Percentiles rank a stretch among this genome's conserved stretches.
Conservation (phyloP, 2,329 filamentous ascomycete species). For the Teratosphaeria destructans region DNA sequence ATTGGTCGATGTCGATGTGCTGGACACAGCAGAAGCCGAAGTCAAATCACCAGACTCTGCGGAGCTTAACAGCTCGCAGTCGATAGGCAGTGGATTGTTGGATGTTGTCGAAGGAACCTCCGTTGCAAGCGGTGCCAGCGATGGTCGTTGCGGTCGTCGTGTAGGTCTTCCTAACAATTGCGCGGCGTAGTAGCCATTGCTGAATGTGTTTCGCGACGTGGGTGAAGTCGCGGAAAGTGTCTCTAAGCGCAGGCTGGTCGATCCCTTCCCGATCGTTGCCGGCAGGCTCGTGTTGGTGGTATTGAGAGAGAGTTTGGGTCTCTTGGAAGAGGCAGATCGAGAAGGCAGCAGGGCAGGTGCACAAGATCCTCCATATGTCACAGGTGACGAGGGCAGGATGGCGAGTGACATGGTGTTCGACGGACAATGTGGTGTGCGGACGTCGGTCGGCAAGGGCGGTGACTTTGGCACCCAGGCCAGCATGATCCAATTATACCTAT, state of each 20-base stretch:
- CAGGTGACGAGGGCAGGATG: slow-evolving; percentile 26
- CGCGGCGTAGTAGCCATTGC: slow-evolving; percentile 46
- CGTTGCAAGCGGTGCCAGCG: slow-evolving; percentile 23
- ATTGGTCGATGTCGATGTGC: slow-evolving; percentile 17
- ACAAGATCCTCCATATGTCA: slow-evolving; percentile 16
- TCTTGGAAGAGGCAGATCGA: slow-evolving; percentile 23
- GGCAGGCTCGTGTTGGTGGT: slow-evolving; percentile 36
- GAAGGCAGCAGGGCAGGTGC: slow-evolving; percentile 10
- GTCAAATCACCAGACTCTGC: slow-evolving; percentile 20
- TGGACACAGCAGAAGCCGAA: slow-evolving; percentile 28
- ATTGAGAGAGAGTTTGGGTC: slow-evolving; percentile 53
- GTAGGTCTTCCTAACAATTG: slow-evolving; percentile 9
- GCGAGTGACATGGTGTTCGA: slow-evolving; percentile 36
- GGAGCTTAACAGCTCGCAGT: slow-evolving; percentile 4
- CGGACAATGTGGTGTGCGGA: slow-evolving; percentile 9
- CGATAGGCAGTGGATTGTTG: slow-evolving; percentile 10
- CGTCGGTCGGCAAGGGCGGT: slow-evolving; percentile 15
- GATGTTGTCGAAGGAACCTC: slow-evolving; percentile 15
- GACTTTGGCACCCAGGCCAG: slow-evolving; percentile 21
- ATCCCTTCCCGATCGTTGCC: slow-evolving; percentile 39
- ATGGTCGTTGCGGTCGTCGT: slow-evolving; percentile 18
- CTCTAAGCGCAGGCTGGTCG: slow-evolving; percentile 44
- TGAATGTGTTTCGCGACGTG: slow-evolving; percentile 51
- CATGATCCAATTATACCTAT: slow-evolving; percentile 16
- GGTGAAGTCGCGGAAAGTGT: slow-evolving; percentile 48